These are phyloP conservation scores for Talaromyces sp. DNA, from an alignment of 2,329 filamentous ascomycete genomes.

Conservation along the genomic window DNA sequence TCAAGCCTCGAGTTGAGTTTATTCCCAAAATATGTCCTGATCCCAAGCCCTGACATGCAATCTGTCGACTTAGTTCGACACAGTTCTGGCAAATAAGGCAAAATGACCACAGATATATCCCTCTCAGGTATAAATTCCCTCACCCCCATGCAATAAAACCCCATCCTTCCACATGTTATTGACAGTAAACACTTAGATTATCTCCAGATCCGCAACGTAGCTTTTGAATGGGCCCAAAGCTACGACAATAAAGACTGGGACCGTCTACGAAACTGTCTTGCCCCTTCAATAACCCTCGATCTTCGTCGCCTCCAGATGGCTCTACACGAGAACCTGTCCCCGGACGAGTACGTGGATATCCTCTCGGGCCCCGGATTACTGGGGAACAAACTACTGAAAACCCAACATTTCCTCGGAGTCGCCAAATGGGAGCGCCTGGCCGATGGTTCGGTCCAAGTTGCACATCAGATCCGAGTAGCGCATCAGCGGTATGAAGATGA, in stretches of 20 bases:
- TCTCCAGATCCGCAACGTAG: neutral
- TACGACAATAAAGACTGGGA: conserved; percentile 5
- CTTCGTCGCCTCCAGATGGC: conserved; percentile 1
- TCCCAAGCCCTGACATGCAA: too few species aligned
- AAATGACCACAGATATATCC: neutral
- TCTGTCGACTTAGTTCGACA: too few species aligned
- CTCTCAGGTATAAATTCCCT: neutral
- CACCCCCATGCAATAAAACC: neutral
- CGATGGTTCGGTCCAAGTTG: conserved; percentile 21
- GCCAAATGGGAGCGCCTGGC: conserved; percentile 20
- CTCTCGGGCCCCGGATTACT: conserved; percentile 8
- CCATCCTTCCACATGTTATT: neutral
- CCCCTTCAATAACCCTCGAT: conserved; percentile 1
- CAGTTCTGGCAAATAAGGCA: neutral
- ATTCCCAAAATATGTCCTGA: too few species aligned
- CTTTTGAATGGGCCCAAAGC: neutral
- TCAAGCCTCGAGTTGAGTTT: too few species aligned
- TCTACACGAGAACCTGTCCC: conserved; percentile 11
- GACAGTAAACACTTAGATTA: neutral
- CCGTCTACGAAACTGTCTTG: neutral
- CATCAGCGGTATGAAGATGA: conserved; percentile 54
- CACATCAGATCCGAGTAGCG: conserved; percentile 41
- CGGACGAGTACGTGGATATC: neutral
- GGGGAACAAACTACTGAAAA: conserved; percentile 11
- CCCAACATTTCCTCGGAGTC: conserved; percentile 15